phyloP scores from a whole-genome alignment of 139 green algal species.

The Picochlorum costavermella region DNA sequence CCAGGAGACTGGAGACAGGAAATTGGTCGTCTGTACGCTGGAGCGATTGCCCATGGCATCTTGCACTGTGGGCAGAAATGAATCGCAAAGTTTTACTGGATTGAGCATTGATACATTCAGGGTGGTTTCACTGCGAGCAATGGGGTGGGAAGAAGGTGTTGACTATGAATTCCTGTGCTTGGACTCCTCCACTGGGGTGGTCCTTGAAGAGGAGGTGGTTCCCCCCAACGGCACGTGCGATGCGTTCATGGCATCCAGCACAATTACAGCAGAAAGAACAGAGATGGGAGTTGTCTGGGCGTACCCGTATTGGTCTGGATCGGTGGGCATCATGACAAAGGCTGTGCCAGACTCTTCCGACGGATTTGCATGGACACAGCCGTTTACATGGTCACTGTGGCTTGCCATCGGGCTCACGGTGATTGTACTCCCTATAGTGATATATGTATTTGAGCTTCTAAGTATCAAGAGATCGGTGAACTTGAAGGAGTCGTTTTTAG shows the following conservation, averaged over 20 bases:
- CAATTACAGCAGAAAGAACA: slow-evolving; percentile 8
- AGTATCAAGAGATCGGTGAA: neutral
- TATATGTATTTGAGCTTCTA: slow-evolving; percentile 3
- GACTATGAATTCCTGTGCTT: slow-evolving; percentile 9
- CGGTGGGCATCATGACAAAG: slow-evolving; percentile 8
- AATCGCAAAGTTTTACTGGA: neutral
- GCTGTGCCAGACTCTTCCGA: neutral
- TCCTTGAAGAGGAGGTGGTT: slow-evolving; percentile 2
- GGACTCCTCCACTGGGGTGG: neutral
- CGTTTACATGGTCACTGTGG: slow-evolving; percentile 6
- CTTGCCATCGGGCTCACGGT: slow-evolving; percentile 8
- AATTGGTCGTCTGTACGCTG: slow-evolving; percentile 4
- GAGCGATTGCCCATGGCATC: slow-evolving; percentile 7
- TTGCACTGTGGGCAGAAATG: neutral
- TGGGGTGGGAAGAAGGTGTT: slow-evolving; percentile 9
- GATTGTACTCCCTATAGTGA: neutral
- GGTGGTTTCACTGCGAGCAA: neutral
- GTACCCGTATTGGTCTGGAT: slow-evolving; percentile 5
- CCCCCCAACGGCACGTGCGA: slow-evolving; percentile 1
- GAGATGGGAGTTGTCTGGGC: slow-evolving; percentile 1
- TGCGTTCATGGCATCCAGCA: neutral
- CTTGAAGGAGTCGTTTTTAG: neutral
- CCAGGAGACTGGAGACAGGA: no score
- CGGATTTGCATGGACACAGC: slow-evolving; percentile 5
- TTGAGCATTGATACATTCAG: slow-evolving; percentile 11